Percentiles rank a stretch among this genome's conserved stretches.
These are phyloP conservation scores for Ballota nigra DNA, from an alignment of 257 asterid genomes.

Conservation along the genomic window DNA sequence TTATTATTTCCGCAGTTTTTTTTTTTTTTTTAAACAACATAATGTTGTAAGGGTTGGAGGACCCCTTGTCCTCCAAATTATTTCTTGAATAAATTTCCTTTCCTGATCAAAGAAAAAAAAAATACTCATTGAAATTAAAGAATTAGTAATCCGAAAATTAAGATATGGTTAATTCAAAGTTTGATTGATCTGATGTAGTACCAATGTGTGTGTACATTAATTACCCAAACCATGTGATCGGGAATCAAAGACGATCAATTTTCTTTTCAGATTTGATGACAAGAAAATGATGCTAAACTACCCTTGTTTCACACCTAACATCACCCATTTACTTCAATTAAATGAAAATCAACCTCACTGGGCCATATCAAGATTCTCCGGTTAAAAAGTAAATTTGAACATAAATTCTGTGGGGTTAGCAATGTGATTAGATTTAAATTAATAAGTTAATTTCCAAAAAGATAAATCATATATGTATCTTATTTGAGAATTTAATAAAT, in stretches of 20 bases:
- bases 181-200: slow-evolving; percentile 7
- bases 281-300: slow-evolving; percentile 28
- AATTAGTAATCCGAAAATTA: no score
- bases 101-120: no score
- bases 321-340: slow-evolving; percentile 21
- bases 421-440: not conserved
- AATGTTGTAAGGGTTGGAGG: no score
- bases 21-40: no score
- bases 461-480: not conserved
- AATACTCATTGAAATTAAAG: no score
- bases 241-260: slow-evolving; percentile 14
- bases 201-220: not conserved
- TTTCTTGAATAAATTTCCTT: no score
- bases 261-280: slow-evolving; percentile 22
- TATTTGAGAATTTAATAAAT: no score
- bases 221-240: slow-evolving; percentile 16
- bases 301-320: slow-evolving; percentile 19
- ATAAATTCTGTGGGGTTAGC: not conserved
- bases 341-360: slow-evolving; percentile 17
- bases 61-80: no score
- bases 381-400: not conserved
- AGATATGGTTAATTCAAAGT: no score
- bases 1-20: no score
- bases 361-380: slow-evolving; percentile 20
- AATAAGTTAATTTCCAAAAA: not conserved